Evolutionary conservation across 73 alveolate genomes (phyloP).

Genomic region (Stentor coeruleus): DNA sequence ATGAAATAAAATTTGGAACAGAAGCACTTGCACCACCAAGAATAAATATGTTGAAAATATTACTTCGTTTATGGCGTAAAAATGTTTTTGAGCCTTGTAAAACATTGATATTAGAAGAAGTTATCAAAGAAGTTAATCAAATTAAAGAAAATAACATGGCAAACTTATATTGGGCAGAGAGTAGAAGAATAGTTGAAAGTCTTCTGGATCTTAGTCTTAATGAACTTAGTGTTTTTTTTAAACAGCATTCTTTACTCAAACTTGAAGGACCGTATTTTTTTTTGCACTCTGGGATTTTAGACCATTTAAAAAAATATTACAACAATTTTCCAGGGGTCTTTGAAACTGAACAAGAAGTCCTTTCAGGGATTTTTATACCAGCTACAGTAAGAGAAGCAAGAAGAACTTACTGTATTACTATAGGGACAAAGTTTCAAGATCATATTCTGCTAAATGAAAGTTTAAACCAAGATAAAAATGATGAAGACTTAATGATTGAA

Average conservation of each 20-base stretch:
- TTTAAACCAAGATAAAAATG: too few species aligned
- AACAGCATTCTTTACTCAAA: background rate
- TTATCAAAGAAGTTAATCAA: background rate
- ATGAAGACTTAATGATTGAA: background rate
- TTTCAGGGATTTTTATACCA: background rate
- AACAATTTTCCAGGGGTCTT: background rate
- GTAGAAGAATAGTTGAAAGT: slow-evolving; percentile 4
- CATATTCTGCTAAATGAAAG: background rate
- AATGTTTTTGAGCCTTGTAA: background rate
- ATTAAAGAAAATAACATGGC: background rate
- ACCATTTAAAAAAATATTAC: background rate
- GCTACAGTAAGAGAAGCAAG: background rate
- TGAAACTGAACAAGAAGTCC: background rate
- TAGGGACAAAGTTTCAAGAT: background rate
- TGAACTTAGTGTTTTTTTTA: slow-evolving; percentile 16
- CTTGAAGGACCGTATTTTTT: slow-evolving; percentile 12
- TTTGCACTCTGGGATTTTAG: background rate
- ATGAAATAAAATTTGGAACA: background rate
- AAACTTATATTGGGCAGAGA: background rate
- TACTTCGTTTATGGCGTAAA: background rate
- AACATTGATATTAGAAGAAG: background rate
- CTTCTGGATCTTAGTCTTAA: slow-evolving; percentile 1
- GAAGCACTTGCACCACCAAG: background rate
- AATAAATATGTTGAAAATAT: background rate
- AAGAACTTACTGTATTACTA: background rate